Evolutionary conservation across 768 basidiomycete genomes (phyloP), one percentile per base, ranked within the genome.

Genomic region (Paxillus ammoniavirescens): DNA sequence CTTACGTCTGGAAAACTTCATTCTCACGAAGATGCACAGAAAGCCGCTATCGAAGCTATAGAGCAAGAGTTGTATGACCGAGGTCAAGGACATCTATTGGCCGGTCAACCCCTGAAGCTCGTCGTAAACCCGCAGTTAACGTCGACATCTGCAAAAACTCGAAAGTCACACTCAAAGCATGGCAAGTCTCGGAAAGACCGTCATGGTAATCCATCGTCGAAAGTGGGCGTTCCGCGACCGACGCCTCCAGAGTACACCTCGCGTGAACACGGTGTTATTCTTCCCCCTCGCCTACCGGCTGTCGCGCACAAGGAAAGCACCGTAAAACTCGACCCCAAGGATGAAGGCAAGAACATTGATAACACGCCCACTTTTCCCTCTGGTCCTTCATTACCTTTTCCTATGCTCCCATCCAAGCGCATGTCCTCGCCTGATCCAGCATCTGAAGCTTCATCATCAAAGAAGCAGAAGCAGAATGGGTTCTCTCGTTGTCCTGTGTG

Each of bases 1-100:
- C 15, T 14, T 40, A 37, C 8, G 41, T 60, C 37, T 35, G 45
- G n/a, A 35, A 40, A 41, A 43, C 2, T 8, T 53, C 37, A 45
- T 14, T 44, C 52, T 62, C 54, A 50, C 46, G 26, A 46, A 50
- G 49, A 48, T 10, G 59, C 48, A 46, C 63, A 89, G 89, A 74
- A 69, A 59, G 81, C 77, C 42, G 90, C 91, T 12, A 80, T 93
- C 47, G 68, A 71, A 26, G 82, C 82, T 6, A 91, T 93, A 56
- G 91, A 93, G 53, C 75, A 82, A 53, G 76, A 82, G 3, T 72
- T 93, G 13, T 62, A 75, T 53, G 58, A 70, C 48, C 80, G 86
- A 14, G 85, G 86, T 3, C 75, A 84, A 40, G 65, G 79, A 2
- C 64, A 77, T 46, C 68, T 89, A 18, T 77, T 90, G 50, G 72